Conservation (phyloP, 257 asterid species). For the Solanum dulcamara region DNA sequence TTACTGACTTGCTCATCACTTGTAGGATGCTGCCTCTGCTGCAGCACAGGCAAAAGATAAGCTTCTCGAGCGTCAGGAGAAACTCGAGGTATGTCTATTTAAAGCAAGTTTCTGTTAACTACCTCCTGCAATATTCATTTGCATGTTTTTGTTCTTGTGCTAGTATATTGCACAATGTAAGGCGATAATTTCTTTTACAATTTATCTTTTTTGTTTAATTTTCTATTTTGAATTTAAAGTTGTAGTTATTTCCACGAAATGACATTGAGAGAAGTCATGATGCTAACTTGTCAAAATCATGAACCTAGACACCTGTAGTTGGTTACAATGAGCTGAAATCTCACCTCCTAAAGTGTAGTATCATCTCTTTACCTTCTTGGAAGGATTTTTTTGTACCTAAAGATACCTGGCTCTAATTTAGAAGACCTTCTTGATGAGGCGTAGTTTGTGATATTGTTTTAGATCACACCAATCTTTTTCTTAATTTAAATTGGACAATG, state of each 20-base stretch:
- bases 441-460: neutral
- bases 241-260: neutral
- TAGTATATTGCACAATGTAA: neutral
- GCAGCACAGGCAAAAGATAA: slow-evolving; percentile 80
- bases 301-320: neutral
- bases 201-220: neutral
- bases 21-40: slow-evolving; percentile 69
- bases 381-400: neutral
- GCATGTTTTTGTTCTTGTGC: neutral
- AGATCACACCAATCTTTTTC: neutral
- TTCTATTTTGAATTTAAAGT: neutral
- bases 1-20: slow-evolving; percentile 7
- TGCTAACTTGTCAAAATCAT: neutral
- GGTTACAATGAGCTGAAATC: neutral
- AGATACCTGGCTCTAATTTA: neutral
- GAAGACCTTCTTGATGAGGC: neutral
- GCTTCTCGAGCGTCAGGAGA: slow-evolving; percentile 78
- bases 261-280: neutral
- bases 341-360: neutral
- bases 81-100: slow-evolving; percentile 58
- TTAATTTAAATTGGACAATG: neutral
- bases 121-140: neutral
- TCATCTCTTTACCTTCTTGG: neutral
- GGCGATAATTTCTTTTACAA: neutral
- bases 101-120: neutral